Conservation (phyloP, 2,329 filamentous ascomycete genomes). For the Penicillium concentricum region DNA sequence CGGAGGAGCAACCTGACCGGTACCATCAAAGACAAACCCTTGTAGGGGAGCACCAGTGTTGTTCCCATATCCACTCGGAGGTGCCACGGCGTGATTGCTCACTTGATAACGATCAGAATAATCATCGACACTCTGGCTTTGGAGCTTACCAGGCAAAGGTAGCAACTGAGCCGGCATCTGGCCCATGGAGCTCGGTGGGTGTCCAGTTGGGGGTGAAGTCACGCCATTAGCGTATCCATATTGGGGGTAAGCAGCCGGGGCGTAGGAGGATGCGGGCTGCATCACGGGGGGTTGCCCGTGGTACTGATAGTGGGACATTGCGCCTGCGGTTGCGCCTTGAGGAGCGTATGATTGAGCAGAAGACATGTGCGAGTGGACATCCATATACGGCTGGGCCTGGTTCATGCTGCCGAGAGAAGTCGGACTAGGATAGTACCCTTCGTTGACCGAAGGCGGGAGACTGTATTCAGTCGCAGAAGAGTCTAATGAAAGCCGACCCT, state of each 20-base stretch:
- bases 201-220: conserved; percentile 71
- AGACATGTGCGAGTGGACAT: conserved; percentile 78
- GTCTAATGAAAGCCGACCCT: conserved; percentile 36
- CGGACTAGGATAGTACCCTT: conserved; percentile 45
- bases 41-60: conserved; percentile 43
- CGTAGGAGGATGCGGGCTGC: conserved; percentile 72
- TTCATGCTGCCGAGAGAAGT: conserved; percentile 66
- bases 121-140: not conserved
- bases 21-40: conserved; percentile 68
- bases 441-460: conserved; percentile 35
- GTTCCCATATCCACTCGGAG: conserved; percentile 40
- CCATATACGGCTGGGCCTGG: conserved; percentile 77
- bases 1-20: conserved; percentile 87
- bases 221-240: conserved; percentile 77
- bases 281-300: conserved; percentile 68
- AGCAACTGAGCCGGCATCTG: conserved; percentile 68
- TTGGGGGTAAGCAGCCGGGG: conserved; percentile 61
- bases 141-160: conserved; percentile 56
- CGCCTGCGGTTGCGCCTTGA: conserved; percentile 72
- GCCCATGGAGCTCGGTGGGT: conserved; percentile 68
- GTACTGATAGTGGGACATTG: conserved; percentile 73
- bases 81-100: conserved; percentile 33
- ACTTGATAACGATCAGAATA: conserved; percentile 30
- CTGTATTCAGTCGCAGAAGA: conserved; percentile 34
- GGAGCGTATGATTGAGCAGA: conserved; percentile 71